Base-by-base conservation (phyloP, 2,329 filamentous ascomycete genomes). In the Didymella exigua region DNA sequence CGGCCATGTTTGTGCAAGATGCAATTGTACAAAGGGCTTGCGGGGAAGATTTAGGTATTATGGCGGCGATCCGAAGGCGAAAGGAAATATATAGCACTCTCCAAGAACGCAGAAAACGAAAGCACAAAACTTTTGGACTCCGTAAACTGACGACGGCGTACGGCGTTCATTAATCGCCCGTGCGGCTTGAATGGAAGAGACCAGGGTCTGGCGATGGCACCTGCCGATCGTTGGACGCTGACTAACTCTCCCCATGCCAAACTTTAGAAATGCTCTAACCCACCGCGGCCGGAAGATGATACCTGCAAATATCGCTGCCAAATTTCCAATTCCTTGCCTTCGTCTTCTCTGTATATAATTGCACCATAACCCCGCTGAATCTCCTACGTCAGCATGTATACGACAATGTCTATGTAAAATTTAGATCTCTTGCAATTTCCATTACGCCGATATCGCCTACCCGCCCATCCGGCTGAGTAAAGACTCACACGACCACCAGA, bases 1-100 rank as follows among this genome's bases (percentile, higher is more conserved):
- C 59, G 34, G 71, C 66, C 74, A 75, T 76, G 30, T 34, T 57
- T 38, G 21, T 8, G 36, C 36, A 24, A 11, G 36, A 24, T 38
- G 23, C n/a, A 16, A 13, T 13, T 8, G 51, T 48, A 58, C 47
- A 40, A 41, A 45, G 30, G 14, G 30, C 11, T 31, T 2, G 29
- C 30, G 8, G 43, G 13, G 38, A 21, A 48, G 29, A 23, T 10
- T 24, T 40, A 18, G 11, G 11, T 10, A 10, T 11, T 45, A 24
- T 30, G 38, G 21, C n/a, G 27, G n/a, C 26, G 16, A 38, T 42
- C 24, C 31, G 24, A 31, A 30, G 26, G 10, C n/a, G 14, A 18
- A 26, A 34, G 31, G 21, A 11, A 36, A 48, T 57, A 55, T 57
- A 54, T 41, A 38, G 29, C 40, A n/a, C 29, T 38, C 27, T n/a